phyloP scores from a whole-genome alignment of 208 protist species.

The Acanthamoeba polyphaga region DNA sequence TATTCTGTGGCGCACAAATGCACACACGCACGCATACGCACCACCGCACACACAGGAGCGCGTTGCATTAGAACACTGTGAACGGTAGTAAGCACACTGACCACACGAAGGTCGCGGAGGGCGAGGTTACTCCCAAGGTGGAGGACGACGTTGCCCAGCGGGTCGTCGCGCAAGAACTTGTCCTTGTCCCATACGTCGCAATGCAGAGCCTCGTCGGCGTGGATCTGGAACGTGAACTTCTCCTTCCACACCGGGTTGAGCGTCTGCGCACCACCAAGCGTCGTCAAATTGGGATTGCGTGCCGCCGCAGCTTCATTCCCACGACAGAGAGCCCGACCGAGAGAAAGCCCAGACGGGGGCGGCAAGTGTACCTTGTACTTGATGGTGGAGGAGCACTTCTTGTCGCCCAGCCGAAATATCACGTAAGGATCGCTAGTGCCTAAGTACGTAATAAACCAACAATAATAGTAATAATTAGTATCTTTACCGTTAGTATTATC shows the following conservation, averaged over 20 bases:
- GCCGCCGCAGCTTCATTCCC: too few species aligned
- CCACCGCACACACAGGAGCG: not conserved
- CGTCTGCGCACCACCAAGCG: not conserved
- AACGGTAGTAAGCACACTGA: not conserved
- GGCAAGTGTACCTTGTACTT: slow-evolving; percentile 14
- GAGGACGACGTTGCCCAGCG: not conserved
- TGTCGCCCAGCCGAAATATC: not conserved
- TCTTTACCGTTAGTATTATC: not conserved
- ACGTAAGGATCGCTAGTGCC: slow-evolving; percentile 42
- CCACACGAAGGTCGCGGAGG: not conserved
- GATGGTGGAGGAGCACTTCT: not conserved
- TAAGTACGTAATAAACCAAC: not conserved
- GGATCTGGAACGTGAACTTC: not conserved
- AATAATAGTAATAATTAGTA: slow-evolving; percentile 3
- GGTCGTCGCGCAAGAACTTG: slow-evolving; percentile 14
- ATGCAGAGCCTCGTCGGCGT: not conserved
- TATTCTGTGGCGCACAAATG: not conserved
- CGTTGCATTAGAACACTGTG: not conserved
- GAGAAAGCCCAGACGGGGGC: not conserved
- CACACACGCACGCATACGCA: not conserved
- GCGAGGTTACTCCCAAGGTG: not conserved
- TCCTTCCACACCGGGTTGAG: slow-evolving; percentile 50
- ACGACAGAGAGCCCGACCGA: not conserved
- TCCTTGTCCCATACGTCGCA: slow-evolving; percentile 42
- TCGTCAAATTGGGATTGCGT: too few species aligned